Evolutionary conservation across 169 alveolate genomes (phyloP).

Genomic region (Eimeria acervulina): DNA sequence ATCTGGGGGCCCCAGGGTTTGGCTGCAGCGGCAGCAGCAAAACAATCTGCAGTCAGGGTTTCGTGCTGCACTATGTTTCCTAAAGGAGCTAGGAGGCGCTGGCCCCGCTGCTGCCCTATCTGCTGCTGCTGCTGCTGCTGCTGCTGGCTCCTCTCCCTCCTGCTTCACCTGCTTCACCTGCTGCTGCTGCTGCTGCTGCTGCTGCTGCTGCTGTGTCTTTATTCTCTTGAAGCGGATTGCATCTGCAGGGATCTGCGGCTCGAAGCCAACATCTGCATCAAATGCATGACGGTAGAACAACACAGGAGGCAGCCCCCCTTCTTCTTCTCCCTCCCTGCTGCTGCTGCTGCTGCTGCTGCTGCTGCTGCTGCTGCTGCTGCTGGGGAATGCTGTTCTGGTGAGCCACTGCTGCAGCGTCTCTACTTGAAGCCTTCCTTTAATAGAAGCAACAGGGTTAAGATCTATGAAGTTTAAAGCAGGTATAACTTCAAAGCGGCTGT

Average conservation of each 20-base stretch:
- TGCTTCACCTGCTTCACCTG: not conserved
- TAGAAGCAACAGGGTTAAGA: slow-evolving; percentile 76
- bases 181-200: slow-evolving; percentile 26
- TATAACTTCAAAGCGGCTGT: slow-evolving; percentile 76
- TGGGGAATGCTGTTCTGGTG: not conserved
- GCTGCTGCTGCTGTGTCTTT: not conserved
- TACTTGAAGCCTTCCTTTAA: slow-evolving; percentile 54
- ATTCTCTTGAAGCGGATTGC: slow-evolving; percentile 1
- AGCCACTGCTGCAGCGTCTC: slow-evolving; percentile 38
- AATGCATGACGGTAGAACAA: slow-evolving; percentile 44
- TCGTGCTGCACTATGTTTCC: slow-evolving; percentile 17
- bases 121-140: slow-evolving; percentile 31
- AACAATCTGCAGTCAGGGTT: slow-evolving; percentile 57
- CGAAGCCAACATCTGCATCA: slow-evolving; percentile 54
- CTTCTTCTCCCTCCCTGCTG: not conserved
- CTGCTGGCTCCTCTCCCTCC: not conserved
- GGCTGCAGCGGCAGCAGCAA: slow-evolving; percentile 52
- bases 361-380: slow-evolving; percentile 10
- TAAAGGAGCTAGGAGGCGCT: not conserved
- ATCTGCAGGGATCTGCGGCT: slow-evolving; percentile 56
- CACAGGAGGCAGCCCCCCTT: not conserved
- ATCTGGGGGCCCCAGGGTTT: slow-evolving; percentile 46
- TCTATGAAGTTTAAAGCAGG: slow-evolving; percentile 78
- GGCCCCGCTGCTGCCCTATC: not conserved
- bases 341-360: slow-evolving; percentile 10